A percentile compares a stretch with the other conserved stretches of the same genome.
phyloP scores from a whole-genome alignment of 371 early-diverging fungal genomes.

The Mucor irregularis region DNA sequence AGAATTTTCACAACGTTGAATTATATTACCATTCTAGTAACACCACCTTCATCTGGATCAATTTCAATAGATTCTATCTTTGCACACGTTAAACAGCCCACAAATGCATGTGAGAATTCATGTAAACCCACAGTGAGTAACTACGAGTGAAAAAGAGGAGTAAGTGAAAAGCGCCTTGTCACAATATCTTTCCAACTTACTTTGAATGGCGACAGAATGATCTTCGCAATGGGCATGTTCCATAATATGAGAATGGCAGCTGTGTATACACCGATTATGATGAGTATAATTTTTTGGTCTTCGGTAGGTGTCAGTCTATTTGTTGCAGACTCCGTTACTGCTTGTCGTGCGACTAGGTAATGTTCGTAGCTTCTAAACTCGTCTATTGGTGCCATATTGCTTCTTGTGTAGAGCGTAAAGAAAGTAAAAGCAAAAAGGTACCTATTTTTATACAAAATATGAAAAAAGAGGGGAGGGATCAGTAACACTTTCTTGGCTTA shows the following conservation, averaged over 20 bases:
- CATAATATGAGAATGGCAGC: slow-evolving; percentile 78
- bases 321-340: slow-evolving; percentile 29
- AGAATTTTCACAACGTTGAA: not conserved
- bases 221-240: slow-evolving; percentile 83
- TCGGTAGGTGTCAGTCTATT: slow-evolving; percentile 60
- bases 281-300: slow-evolving; percentile 67
- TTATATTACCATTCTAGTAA: slow-evolving; percentile 72
- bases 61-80: slow-evolving; percentile 89
- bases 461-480: not conserved
- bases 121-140: slow-evolving; percentile 82
- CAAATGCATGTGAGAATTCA: slow-evolving; percentile 82
- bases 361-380: slow-evolving; percentile 34
- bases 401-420: not conserved
- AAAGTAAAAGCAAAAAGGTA: not conserved
- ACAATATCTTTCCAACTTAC: slow-evolving; percentile 26
- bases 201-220: slow-evolving; percentile 91
- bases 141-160: no score
- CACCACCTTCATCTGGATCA: slow-evolving; percentile 93
- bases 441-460: not conserved
- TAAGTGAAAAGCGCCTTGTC: no score
- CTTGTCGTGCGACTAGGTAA: slow-evolving; percentile 46
- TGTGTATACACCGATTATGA: slow-evolving; percentile 71
- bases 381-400: slow-evolving; percentile 28
- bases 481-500: slow-evolving; percentile 4
- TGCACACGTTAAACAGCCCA: slow-evolving; percentile 85